Percentiles rank a stretch among this genome's conserved stretches.
These are phyloP conservation scores for Vanrija humicola DNA, from an alignment of 1,284 basidiomycete genomes.

Conservation along the genomic window DNA sequence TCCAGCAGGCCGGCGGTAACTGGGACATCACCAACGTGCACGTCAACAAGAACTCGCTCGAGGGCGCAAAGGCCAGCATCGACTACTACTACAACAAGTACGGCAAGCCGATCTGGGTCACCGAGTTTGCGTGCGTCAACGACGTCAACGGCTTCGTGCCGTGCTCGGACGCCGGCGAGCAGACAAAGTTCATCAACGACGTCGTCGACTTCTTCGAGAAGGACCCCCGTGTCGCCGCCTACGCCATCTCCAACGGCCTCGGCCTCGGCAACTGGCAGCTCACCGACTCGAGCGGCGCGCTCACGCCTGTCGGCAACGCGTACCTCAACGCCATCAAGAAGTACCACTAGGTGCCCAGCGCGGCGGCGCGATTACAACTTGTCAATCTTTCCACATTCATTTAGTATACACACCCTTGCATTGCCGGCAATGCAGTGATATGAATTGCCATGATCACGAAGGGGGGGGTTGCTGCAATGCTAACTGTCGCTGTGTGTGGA, in stretches of 20 bases:
- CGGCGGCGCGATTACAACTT: too few relatives aligned
- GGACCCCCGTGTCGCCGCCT: conserved; percentile 39
- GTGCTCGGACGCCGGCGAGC: conserved; percentile 41
- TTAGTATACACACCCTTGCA: background rate
- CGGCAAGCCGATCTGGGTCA: conserved; percentile 47
- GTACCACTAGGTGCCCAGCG: conserved; percentile 27
- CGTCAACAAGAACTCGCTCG: conserved; percentile 48
- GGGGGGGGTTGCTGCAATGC: too few relatives aligned
- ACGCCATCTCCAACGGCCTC: conserved; percentile 30
- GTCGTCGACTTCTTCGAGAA: conserved; percentile 45
- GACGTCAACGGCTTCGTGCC: conserved; percentile 38
- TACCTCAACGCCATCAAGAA: conserved; percentile 13
- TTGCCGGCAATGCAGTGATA: too few relatives aligned
- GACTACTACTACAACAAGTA: conserved; percentile 47
- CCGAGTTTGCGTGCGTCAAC: conserved; percentile 48
- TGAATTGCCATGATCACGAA: too few relatives aligned
- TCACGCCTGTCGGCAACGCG: background rate
- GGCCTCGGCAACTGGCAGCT: conserved; percentile 16
- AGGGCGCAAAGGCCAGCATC: conserved; percentile 35
- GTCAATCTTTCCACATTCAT: too few relatives aligned
- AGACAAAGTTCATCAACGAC: conserved; percentile 44
- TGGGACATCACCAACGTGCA: conserved; percentile 46
- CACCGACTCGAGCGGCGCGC: background rate
- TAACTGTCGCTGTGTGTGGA: too few relatives aligned
- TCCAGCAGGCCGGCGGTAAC: conserved; percentile 23